Evolutionary conservation across 208 protist genomes (phyloP).

Genomic region (Phytomonas francai): DNA sequence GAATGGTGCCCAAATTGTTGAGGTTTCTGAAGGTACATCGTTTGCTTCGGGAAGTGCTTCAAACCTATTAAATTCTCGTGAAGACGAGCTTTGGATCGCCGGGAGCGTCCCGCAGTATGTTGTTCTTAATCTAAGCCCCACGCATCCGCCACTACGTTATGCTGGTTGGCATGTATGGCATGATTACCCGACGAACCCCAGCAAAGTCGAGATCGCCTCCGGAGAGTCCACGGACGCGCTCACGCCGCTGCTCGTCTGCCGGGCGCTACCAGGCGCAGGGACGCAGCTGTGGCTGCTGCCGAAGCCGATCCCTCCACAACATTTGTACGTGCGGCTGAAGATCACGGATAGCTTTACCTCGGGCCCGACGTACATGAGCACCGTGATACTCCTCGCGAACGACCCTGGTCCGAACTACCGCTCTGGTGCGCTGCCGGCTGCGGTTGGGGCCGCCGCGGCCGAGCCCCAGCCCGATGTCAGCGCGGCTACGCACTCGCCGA

Average conservation of each 20-base stretch:
- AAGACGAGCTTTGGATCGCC: constrained; percentile 77
- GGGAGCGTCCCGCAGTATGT: constrained; percentile 76
- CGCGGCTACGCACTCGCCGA: no score
- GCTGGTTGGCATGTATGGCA: constrained; percentile 85
- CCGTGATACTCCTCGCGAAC: constrained; percentile 59
- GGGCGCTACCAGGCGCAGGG: constrained; percentile 65
- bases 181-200: constrained; percentile 80
- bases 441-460: background rate
- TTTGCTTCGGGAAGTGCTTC: constrained; percentile 44
- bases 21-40: constrained; percentile 58
- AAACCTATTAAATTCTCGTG: constrained; percentile 57
- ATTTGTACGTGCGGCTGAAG: constrained; percentile 54
- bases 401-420: constrained; percentile 37
- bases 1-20: constrained; percentile 49
- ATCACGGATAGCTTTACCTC: constrained; percentile 67
- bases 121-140: constrained; percentile 29
- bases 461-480: background rate
- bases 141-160: constrained; percentile 63
- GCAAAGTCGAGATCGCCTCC: constrained; percentile 63
- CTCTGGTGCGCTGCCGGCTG: background rate
- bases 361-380: constrained; percentile 83
- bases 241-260: constrained; percentile 40
- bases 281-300: constrained; percentile 83
- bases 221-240: constrained; percentile 27
- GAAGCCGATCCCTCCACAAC: constrained; percentile 40